These are phyloP conservation scores for Hymenotorrendiella dingleyae DNA, from an alignment of 2,329 filamentous ascomycete species.

Conservation along the genomic window DNA sequence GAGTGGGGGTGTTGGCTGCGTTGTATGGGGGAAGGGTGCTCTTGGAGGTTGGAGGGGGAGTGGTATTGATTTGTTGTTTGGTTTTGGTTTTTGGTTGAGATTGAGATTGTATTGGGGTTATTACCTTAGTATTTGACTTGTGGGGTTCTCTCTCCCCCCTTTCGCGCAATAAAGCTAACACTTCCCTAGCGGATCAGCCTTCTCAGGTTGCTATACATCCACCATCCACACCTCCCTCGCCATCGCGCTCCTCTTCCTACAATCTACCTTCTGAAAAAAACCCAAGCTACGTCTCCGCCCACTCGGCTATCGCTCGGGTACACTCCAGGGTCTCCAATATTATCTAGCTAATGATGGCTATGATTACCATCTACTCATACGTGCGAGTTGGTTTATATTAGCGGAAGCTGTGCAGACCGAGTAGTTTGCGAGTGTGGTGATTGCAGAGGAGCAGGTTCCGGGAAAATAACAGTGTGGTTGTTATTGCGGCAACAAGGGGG, in stretches of 20 bases:
- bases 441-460: too few relatives aligned
- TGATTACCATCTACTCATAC: neutral
- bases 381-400: neutral
- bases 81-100: too few relatives aligned
- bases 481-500: too few relatives aligned
- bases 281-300: conserved; percentile 15
- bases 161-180: too few relatives aligned
- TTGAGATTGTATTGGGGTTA: too few relatives aligned
- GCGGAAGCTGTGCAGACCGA: too few relatives aligned
- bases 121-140: conserved; percentile 11
- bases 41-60: too few relatives aligned
- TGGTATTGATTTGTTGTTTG: too few relatives aligned
- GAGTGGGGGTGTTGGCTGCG: too few relatives aligned
- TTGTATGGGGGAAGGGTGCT: too few relatives aligned
- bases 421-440: too few relatives aligned
- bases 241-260: conserved; percentile 11
- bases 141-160: neutral
- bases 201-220: neutral
- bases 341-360: conserved; percentile 6
- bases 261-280: conserved; percentile 14
- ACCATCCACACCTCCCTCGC: conserved; percentile 21
- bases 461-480: too few relatives aligned
- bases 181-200: neutral
- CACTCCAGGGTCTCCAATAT: conserved; percentile 12
- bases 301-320: conserved; percentile 16